These are phyloP conservation scores for Aleurites moluccanus DNA, from an alignment of 441 rosid species.

Conservation along the genomic window DNA sequence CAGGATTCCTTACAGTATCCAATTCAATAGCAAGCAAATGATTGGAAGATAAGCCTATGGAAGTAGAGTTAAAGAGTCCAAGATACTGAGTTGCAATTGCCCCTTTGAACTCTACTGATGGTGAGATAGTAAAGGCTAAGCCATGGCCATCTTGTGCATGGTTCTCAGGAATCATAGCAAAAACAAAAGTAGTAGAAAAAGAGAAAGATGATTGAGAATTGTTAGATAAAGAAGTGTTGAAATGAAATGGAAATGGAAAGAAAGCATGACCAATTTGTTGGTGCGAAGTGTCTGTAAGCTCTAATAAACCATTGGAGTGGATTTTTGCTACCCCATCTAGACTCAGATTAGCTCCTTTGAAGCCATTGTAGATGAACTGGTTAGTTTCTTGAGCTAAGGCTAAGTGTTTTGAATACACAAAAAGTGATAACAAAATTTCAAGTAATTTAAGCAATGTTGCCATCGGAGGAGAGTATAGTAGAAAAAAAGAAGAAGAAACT, in stretches of 20 bases:
- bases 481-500: too few relatives aligned
- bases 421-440: too few relatives aligned
- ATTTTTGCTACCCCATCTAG: constrained; percentile 40
- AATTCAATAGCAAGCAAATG: constrained; percentile 58
- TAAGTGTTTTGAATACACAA: too few relatives aligned
- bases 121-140: constrained; percentile 53
- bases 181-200: constrained; percentile 55
- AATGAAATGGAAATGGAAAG: constrained; percentile 11
- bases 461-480: too few relatives aligned
- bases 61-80: constrained; percentile 48
- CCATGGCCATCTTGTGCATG: constrained; percentile 45
- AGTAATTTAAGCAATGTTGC: too few relatives aligned
- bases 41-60: constrained; percentile 33
- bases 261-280: neutral
- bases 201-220: constrained; percentile 25
- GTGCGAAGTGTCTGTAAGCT: constrained; percentile 40
- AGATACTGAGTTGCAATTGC: constrained; percentile 35
- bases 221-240: constrained; percentile 20
- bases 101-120: constrained; percentile 34
- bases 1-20: constrained; percentile 38
- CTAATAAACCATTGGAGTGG: constrained; percentile 40
- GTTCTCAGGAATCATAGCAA: constrained; percentile 44
- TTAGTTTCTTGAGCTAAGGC: too few relatives aligned
- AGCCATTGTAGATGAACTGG: constrained; percentile 40
- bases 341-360: constrained; percentile 29